Percentiles rank a stretch among this genome's conserved stretches.
Conservation (phyloP, 257 asterid species). For the Ehretia macrophylla region DNA sequence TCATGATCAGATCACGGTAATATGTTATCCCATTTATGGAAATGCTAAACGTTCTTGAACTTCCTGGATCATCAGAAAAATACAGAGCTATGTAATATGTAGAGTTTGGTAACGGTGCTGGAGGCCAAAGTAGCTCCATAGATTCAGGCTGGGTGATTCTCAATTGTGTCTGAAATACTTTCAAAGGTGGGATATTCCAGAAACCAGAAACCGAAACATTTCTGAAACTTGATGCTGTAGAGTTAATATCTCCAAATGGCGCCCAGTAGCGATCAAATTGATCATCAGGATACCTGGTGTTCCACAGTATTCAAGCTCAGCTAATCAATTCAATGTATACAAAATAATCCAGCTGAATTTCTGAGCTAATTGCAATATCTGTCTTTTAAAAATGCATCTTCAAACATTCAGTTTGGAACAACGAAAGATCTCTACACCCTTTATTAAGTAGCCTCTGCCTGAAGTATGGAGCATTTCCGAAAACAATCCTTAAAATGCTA, state of each 20-base stretch:
- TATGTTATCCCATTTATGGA: conserved; percentile 58
- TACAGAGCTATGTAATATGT: conserved; percentile 69
- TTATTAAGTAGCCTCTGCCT: too few relatives aligned
- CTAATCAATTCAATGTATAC: not conserved
- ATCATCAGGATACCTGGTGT: conserved; percentile 81
- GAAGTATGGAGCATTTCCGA: too few relatives aligned
- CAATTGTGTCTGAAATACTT: conserved; percentile 58
- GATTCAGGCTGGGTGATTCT: conserved; percentile 36
- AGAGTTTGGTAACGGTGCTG: conserved; percentile 35
- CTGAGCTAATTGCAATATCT: not conserved
- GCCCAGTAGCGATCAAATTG: conserved; percentile 80
- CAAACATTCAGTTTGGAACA: not conserved
- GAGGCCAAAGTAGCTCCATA: conserved; percentile 73
- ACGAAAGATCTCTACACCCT: too few relatives aligned
- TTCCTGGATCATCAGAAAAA: conserved; percentile 67
- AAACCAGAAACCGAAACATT: conserved; percentile 64
- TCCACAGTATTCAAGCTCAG: conserved; percentile 15
- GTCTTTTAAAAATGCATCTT: not conserved
- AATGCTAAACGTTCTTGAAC: conserved; percentile 51
- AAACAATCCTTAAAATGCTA: too few relatives aligned
- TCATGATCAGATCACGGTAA: conserved; percentile 52
- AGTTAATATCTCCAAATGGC: conserved; percentile 52
- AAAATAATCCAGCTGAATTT: too few relatives aligned
- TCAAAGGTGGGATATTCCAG: conserved; percentile 86
- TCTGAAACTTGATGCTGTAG: conserved; percentile 29